These are phyloP conservation scores for Fusarium sp. DNA, from an alignment of 2,329 filamentous ascomycete genomes.

Conservation along the genomic window DNA sequence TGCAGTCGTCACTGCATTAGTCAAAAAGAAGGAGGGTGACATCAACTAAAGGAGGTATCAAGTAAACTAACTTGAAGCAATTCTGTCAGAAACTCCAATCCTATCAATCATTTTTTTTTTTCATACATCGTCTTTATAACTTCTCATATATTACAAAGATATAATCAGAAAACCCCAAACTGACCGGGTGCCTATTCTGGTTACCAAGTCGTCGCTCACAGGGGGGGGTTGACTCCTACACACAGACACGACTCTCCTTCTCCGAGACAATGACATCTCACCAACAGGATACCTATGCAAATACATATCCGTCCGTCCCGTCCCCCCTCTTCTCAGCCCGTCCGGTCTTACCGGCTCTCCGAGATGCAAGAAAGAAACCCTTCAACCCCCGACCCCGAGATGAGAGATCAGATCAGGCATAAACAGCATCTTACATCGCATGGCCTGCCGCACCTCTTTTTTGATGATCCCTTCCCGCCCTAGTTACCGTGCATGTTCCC, in stretches of 20 bases:
- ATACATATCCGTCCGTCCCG: background rate
- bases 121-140: background rate
- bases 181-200: constrained; percentile 4
- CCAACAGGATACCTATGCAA: background rate
- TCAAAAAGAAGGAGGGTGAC: background rate
- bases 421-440: background rate
- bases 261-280: constrained; percentile 1
- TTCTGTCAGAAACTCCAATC: constrained; percentile 11
- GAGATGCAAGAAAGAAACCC: background rate
- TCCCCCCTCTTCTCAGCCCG: background rate
- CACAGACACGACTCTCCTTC: background rate
- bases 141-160: background rate
- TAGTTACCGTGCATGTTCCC: background rate
- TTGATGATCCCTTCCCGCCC: constrained; percentile 3
- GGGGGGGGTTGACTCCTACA: background rate
- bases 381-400: background rate
- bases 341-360: background rate
- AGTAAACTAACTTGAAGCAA: background rate
- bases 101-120: constrained; percentile 25
- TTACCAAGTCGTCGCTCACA: background rate
- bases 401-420: background rate
- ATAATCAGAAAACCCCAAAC: background rate
- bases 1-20: background rate
- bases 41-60: background rate
- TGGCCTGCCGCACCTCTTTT: background rate